Evolutionary conservation across 441 rosid genomes (phyloP).

Genomic region (Bocquillonia castaneifolia): DNA sequence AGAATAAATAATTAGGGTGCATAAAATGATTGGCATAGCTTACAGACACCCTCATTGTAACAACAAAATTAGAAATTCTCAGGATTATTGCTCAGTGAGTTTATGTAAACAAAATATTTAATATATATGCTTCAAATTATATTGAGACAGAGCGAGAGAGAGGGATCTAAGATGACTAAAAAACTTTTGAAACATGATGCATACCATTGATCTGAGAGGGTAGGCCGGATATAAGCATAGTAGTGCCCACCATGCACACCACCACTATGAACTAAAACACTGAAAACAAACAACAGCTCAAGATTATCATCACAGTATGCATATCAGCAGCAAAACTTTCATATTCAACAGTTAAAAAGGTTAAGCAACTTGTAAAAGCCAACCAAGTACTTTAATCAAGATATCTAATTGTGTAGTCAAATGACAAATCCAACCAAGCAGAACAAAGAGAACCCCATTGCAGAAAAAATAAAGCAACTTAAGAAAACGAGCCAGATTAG

Average conservation of each 20-base stretch:
- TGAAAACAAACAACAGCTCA: conserved; percentile 27
- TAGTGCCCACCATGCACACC: conserved; percentile 94
- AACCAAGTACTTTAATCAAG: not conserved
- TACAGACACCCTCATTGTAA: not conserved
- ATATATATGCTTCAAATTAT: not conserved
- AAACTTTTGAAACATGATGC: not conserved
- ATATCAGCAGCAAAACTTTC: not conserved
- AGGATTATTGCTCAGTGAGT: not conserved
- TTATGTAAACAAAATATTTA: not conserved
- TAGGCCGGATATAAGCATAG: conserved; percentile 86
- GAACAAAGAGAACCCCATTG: not conserved
- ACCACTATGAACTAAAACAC: conserved; percentile 90
- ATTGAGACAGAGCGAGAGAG: not conserved
- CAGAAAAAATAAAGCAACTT: not conserved
- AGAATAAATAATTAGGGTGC: not conserved
- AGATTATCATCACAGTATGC: not conserved
- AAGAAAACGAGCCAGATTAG: not conserved
- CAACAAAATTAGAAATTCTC: not conserved
- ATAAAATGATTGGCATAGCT: not conserved
- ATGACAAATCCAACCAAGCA: not conserved
- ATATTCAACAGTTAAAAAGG: not conserved
- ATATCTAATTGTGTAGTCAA: not conserved
- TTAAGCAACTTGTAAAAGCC: not conserved
- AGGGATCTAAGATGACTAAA: not conserved
- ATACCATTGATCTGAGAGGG: conserved; percentile 83